Evolutionary conservation across 2,329 filamentous ascomycete genomes (phyloP), one percentile per base, ranked within the genome.

Genomic region (Fusarium secorum): DNA sequence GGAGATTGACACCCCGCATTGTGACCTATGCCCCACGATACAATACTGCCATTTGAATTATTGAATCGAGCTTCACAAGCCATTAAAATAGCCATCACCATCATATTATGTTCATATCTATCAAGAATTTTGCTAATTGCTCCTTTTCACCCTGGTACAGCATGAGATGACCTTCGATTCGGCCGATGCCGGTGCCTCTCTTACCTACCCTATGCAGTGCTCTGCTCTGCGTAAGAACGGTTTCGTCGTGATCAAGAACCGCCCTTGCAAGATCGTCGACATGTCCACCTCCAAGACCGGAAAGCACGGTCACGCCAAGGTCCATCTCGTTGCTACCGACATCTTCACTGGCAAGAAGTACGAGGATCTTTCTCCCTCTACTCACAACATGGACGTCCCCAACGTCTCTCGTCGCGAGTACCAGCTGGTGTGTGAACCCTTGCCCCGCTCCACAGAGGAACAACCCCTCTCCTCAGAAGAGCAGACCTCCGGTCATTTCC

Each of bases 201-300:
- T 87, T 81, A 99, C 96, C 82, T 98, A 83, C 88, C 96, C 96
- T 79, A 97, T 97, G 94, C 96, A 99, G 90, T 99, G 96, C 87
- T 99, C 97, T 87, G 95, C 97, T 81, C 90, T 99, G 89, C 93
- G 96, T 84, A 98, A 99, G 95, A 97, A 97, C 91, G 95, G 96
- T 77, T 92, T 93, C 89, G 96, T 99, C 85, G 91, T 95, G 84
- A 98, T 99, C 88, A 99, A 99, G 92, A 87, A 89, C 86, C 96
- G 96, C 80, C 97, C 96, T 80, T 99, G 96, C 95, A 99, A 98
- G 93, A 99, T 99, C 80, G 93, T 98, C 85, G 96, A 99, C 83
- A 99, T 99, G 97, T 97, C 94, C 78, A 99, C 96, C 88, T 99
- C 96, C 85, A 99, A 99, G 95, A 99, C 96, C 78, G 96, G 96